phyloP scores from a whole-genome alignment of 805 yeast genomes.

The Yamadazyma insecticola region DNA sequence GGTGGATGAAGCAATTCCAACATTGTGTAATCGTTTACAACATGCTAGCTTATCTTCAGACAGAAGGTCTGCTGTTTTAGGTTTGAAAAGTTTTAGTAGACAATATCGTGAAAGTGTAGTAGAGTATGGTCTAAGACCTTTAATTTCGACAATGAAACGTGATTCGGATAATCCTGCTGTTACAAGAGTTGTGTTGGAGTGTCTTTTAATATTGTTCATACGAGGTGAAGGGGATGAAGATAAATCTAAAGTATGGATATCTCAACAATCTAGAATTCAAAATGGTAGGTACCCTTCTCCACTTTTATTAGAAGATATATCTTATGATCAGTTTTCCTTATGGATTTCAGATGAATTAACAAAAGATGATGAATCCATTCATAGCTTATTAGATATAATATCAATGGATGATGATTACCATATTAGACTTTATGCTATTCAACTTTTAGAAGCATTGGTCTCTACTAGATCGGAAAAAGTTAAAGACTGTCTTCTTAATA shows the following conservation, averaged over 20 bases:
- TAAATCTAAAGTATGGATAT: conserved; percentile 64
- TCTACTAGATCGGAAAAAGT: conserved; percentile 71
- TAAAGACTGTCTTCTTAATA: conserved; percentile 64
- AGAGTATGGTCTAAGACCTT: conserved; percentile 75
- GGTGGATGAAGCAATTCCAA: conserved; percentile 82
- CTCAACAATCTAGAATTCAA: conserved; percentile 66
- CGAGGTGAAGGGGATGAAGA: conserved; percentile 62
- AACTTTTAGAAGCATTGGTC: conserved; percentile 76
- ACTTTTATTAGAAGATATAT: conserved; percentile 48
- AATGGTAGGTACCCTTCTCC: conserved; percentile 82
- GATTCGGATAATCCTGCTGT: conserved; percentile 70
- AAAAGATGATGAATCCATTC: conserved; percentile 38
- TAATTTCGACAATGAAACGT: conserved; percentile 58
- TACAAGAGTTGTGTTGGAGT: conserved; percentile 78
- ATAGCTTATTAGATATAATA: conserved; percentile 37
- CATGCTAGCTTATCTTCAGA: conserved; percentile 81
- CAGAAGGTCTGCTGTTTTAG: conserved; percentile 85
- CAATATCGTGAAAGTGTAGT: conserved; percentile 88
- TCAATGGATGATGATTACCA: conserved; percentile 62
- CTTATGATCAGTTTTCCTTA: conserved; percentile 78
- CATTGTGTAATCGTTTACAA: conserved; percentile 79
- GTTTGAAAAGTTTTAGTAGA: conserved; percentile 82
- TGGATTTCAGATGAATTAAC: conserved; percentile 96
- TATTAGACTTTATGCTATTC: conserved; percentile 73
- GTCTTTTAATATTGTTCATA: conserved; percentile 75